Percentiles rank a stretch among this genome's conserved stretches.
phyloP scores from a whole-genome alignment of 768 basidiomycete species.

The Lentinula sp. region DNA sequence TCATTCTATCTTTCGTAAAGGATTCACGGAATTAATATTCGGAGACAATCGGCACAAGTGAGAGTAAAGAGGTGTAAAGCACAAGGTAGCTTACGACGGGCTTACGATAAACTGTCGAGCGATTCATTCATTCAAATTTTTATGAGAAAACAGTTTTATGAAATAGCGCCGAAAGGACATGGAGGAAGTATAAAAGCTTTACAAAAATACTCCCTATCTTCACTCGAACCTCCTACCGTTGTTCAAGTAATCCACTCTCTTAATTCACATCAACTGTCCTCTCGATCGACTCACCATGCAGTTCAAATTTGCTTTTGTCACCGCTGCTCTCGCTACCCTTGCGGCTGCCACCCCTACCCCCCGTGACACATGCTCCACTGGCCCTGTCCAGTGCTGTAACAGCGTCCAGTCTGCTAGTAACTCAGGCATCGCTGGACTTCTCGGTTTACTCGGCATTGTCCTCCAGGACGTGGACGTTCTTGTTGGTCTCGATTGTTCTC shows the following conservation, averaged over 20 bases:
- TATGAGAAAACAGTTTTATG: too few relatives aligned
- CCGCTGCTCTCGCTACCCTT: background rate
- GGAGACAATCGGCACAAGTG: background rate
- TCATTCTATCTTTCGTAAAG: too few relatives aligned
- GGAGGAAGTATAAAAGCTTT: background rate
- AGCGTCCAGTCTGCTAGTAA: background rate
- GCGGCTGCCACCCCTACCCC: background rate
- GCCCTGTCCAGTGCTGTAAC: constrained; percentile 6
- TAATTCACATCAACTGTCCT: background rate
- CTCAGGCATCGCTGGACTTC: background rate
- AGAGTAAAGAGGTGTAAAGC: background rate
- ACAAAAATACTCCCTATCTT: background rate
- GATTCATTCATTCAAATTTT: too few relatives aligned
- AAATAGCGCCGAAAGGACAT: background rate
- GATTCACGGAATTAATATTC: too few relatives aligned
- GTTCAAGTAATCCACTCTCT: background rate
- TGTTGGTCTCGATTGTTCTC: constrained; percentile 6
- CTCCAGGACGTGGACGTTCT: constrained; percentile 3
- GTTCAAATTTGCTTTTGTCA: background rate
- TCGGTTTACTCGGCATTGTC: constrained; percentile 6
- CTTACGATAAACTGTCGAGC: too few relatives aligned
- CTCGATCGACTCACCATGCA: background rate
- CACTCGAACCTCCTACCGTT: background rate
- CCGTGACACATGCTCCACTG: background rate
- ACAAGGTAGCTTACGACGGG: background rate